Evolutionary conservation across 345 rosid genomes (phyloP).

Genomic region (Rubroshorea leprosula): DNA sequence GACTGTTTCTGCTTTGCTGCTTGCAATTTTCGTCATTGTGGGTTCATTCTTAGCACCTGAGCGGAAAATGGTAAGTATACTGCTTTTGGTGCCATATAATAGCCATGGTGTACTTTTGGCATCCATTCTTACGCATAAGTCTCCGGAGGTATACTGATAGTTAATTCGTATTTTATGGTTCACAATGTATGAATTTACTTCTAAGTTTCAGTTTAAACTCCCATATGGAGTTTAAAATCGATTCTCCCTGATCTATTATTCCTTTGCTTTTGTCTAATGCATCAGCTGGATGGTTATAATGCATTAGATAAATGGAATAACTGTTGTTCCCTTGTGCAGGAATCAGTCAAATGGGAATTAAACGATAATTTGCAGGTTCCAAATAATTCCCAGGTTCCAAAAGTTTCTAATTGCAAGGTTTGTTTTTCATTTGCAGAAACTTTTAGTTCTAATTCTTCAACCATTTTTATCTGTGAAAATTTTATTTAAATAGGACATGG

Average conservation of each 20-base stretch:
- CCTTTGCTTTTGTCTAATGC: no score
- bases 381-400: conserved; percentile 8
- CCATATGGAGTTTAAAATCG: no score
- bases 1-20: conserved; percentile 37
- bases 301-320: no score
- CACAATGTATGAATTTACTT: no score
- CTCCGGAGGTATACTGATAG: no score
- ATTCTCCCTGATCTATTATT: no score
- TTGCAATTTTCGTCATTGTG: conserved; percentile 34
- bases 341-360: conserved; percentile 27
- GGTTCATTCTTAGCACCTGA: conserved; percentile 30
- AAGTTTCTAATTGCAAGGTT: conserved; percentile 38
- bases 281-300: no score
- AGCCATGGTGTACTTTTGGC: not conserved
- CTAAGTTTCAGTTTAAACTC: no score
- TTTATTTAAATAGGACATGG: not conserved
- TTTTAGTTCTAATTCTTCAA: not conserved
- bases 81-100: not conserved
- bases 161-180: no score
- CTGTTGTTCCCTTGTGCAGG: conserved; percentile 31
- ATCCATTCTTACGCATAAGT: no score
- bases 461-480: not conserved
- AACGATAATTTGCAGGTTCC: conserved; percentile 18
- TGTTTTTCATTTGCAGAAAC: conserved; percentile 7
- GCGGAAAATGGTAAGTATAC: conserved; percentile 33